Evolutionary conservation across 2,329 filamentous ascomycete genomes (phyloP).

Genomic region (Pyrenochaeta sp.): DNA sequence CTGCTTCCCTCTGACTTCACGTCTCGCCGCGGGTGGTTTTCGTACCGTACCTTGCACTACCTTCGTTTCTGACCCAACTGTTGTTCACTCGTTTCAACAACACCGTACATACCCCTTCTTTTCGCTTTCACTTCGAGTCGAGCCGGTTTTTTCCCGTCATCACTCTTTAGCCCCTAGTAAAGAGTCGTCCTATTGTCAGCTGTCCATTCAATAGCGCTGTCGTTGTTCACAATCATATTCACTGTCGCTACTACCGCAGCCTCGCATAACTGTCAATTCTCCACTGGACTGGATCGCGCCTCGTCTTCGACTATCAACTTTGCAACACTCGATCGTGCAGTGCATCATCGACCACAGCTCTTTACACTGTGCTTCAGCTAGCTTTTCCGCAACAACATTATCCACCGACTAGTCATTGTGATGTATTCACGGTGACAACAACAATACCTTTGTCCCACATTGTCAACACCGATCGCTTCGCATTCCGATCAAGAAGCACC

Average conservation of each 20-base stretch:
- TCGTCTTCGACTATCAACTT: conserved; percentile 7
- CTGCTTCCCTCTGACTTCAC: conserved; percentile 26
- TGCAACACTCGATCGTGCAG: conserved; percentile 28
- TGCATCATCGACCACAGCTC: conserved; percentile 21
- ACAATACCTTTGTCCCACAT: conserved; percentile 29
- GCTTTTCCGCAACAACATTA: conserved; percentile 12
- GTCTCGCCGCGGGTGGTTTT: conserved; percentile 21
- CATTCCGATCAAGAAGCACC: conserved; percentile 16
- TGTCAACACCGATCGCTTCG: conserved; percentile 27
- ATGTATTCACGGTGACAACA: conserved; percentile 39
- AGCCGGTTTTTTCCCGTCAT: conserved; percentile 4
- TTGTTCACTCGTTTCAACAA: conserved; percentile 47
- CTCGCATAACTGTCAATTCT: conserved; percentile 6
- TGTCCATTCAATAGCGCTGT: conserved; percentile 7
- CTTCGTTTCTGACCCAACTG: conserved; percentile 40
- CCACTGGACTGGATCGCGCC: conserved; percentile 13
- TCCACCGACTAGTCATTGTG: conserved; percentile 26
- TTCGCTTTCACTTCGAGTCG: conserved; percentile 10
- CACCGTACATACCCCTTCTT: conserved; percentile 26
- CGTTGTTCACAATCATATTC: conserved; percentile 15
- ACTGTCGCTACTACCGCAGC: conserved; percentile 10
- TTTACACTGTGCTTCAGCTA: conserved; percentile 13
- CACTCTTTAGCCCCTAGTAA: conserved; percentile 14
- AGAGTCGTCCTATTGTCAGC: conserved; percentile 12
- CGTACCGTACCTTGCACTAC: conserved; percentile 25